Base-by-base conservation (phyloP, 768 basidiomycete species). In the Russula vinacea region DNA sequence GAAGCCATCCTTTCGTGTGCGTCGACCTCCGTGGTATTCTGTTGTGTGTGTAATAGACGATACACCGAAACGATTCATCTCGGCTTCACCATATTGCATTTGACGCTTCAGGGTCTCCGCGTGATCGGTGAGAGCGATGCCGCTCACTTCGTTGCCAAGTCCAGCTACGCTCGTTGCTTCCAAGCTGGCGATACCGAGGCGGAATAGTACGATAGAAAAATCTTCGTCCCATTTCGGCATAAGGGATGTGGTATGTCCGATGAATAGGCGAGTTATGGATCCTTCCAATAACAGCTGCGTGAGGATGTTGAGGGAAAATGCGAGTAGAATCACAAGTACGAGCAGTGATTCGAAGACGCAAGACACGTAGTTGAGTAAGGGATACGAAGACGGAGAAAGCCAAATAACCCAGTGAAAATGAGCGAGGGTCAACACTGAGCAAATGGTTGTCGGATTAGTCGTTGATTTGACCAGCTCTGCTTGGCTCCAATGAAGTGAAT, bases 161-260 rank as follows among this genome's bases (percentile, higher is more conserved):
- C 90, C 90, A 26, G 83, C 79, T 11, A 88, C 78, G 52, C 84
- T 85, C 0, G 89, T 90, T 0, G 87, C 85, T 71, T 92, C 90
- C 55, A 92, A 77, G 66, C 86, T 88, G 4, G 88, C 88, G 0
- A 87, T 87, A 22, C 88, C 88, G 22, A 90, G 77, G 24, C 90
- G 83, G 49, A 91, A 77, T 44, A 92, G 78, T 3, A 86, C 81
- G 24, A 90, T 80, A 7, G 84, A 82, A 73, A 88, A 90, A 70
- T 90, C 88, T 72, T 90, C 89, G 44, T 90, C 87, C 71, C 78
- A 79, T 19, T 81, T 82, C 2, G 86, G 78, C 42, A 79, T 68
- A 37, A 83, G 71, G 26, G 73, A 74, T 17, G 59, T 60, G n/a
- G 76, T 72, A 65, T 71, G 78, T 8, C 84, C 85, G 37, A 86